Evolutionary conservation across 1,284 basidiomycete genomes (phyloP).

Genomic region (Leucoagaricus sp.): DNA sequence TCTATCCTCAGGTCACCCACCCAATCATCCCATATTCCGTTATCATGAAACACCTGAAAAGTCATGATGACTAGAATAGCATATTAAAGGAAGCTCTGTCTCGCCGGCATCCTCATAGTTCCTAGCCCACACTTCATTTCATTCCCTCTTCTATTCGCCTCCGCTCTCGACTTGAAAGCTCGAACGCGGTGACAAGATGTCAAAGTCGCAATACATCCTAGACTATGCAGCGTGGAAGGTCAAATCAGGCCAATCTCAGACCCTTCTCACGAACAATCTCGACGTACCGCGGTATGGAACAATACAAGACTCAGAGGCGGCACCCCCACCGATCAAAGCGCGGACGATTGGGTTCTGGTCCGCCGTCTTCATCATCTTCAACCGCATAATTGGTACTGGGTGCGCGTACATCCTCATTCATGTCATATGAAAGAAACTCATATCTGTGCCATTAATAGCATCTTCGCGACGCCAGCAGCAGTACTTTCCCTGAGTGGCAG

Average conservation of each 20-base stretch:
- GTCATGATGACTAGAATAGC: no score
- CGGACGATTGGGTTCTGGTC: constrained; percentile 31
- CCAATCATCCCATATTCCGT: no score
- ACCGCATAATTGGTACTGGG: constrained; percentile 38
- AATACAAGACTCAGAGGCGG: background rate
- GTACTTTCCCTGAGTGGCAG: constrained; percentile 16
- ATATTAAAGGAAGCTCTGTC: no score
- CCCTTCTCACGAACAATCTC: background rate
- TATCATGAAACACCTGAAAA: no score
- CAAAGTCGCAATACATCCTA: background rate
- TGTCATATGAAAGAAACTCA: no score
- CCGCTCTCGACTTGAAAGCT: no score
- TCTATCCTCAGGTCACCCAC: no score
- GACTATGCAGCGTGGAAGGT: background rate
- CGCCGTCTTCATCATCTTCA: constrained; percentile 36
- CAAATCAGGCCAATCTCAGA: background rate
- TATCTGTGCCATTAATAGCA: no score
- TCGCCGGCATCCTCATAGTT: no score
- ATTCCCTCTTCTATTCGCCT: no score
- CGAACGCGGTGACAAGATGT: background rate
- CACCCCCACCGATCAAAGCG: background rate
- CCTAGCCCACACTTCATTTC: no score
- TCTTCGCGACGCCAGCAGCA: constrained; percentile 17
- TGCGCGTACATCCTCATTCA: constrained; percentile 20
- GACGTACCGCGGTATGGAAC: background rate